Conservation (phyloP, 768 basidiomycete genomes). For the Macrocybe gigantea region DNA sequence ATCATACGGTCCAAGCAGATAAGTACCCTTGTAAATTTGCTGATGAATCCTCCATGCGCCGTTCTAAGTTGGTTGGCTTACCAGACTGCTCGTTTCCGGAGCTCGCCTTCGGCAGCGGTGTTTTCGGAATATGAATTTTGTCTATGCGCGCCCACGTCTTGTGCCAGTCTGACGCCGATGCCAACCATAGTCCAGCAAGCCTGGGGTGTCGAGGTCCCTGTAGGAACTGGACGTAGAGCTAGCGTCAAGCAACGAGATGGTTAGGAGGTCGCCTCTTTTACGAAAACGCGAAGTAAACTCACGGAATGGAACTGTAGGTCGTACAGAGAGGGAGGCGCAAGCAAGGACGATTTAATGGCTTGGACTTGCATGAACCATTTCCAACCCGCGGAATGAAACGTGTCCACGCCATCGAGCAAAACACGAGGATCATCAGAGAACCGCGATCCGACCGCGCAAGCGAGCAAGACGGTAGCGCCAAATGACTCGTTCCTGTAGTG, state of each 20-base stretch:
- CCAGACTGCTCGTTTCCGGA: conserved; percentile 74
- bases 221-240: conserved; percentile 52
- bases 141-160: conserved; percentile 75
- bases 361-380: conserved; percentile 68
- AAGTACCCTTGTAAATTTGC: conserved; percentile 37
- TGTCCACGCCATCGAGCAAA: conserved; percentile 29
- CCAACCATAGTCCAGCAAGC: conserved; percentile 67
- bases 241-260: neutral
- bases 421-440: conserved; percentile 54
- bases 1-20: conserved; percentile 46
- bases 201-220: conserved; percentile 54
- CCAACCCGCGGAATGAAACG: conserved; percentile 50
- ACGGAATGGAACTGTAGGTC: conserved; percentile 69
- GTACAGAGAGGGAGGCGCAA: conserved; percentile 59
- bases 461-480: conserved; percentile 53
- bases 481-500: conserved; percentile 50
- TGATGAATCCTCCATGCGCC: neutral
- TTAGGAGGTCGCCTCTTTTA: neutral
- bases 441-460: conserved; percentile 67
- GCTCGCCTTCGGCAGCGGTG: conserved; percentile 54
- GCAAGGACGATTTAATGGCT: conserved; percentile 54
- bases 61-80: conserved; percentile 17
- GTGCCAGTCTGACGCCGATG: conserved; percentile 65
- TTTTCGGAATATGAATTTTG: conserved; percentile 26
- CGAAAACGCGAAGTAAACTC: conserved; percentile 16